Conservation (phyloP, 1,139 yeast species). For the Wickerhamomyces sp. region DNA sequence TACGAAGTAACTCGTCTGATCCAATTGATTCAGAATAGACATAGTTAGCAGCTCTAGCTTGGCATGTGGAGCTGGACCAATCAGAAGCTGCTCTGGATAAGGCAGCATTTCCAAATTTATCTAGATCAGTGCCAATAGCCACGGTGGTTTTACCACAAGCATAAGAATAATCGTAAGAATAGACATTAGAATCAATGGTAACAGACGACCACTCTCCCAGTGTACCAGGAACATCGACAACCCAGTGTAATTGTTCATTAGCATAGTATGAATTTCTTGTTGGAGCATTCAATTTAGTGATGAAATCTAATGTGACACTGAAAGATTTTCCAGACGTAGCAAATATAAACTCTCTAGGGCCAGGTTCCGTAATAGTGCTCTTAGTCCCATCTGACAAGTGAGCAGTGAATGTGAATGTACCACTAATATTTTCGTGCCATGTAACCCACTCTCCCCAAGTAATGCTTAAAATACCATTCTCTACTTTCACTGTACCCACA, state of each 20-base stretch:
- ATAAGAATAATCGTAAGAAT: conserved; percentile 7
- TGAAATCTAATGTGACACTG: not conserved
- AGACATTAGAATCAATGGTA: conserved; percentile 11
- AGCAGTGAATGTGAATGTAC: not conserved
- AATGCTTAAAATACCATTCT: not conserved
- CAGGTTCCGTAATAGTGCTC: not conserved
- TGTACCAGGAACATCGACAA: not conserved
- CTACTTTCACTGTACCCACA: not conserved
- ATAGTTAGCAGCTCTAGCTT: not conserved
- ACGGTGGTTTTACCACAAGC: conserved; percentile 12
- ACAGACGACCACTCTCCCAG: conserved; percentile 1
- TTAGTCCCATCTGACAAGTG: not conserved
- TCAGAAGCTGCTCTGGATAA: not conserved
- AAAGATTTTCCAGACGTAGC: not conserved
- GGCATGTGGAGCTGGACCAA: not conserved
- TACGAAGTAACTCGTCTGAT: not conserved
- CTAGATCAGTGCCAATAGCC: conserved; percentile 10
- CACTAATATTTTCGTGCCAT: not conserved
- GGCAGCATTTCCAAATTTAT: conserved; percentile 9
- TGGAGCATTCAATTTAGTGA: not conserved
- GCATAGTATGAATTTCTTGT: not conserved
- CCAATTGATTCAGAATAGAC: not conserved
- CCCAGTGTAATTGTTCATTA: conserved; percentile 17
- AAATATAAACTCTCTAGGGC: not conserved
- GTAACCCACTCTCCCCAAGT: not conserved